Evolutionary conservation across 495 filamentous ascomycete genomes (phyloP), one percentile per base, ranked within the genome.

Genomic region (Rusavskia elegans): DNA sequence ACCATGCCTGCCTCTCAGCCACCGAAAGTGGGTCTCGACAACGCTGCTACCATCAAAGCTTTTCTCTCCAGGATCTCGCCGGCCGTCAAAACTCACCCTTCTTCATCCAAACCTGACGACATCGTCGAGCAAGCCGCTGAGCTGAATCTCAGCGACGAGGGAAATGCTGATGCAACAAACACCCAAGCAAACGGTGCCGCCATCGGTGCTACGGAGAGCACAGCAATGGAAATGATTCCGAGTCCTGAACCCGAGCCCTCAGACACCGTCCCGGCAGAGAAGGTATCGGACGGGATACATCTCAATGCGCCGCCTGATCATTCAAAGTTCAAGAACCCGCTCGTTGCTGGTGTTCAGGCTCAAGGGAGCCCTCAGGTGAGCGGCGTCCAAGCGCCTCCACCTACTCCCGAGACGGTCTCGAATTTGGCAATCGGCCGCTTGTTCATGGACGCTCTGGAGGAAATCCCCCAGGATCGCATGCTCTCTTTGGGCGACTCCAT

Each of bases 381-480:
- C 39, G 50, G 50, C 19, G 38, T 52, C 27, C 39, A 10, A n/a
- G 50, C 50, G 30, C 50, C 50, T 36, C 50, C 50, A 10, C 30
- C 50, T 17, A 52, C 50, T 1, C 50, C 50, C 30, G 50, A 52
- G 41, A 32, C 50, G 0, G 23, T 52, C 21, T 45, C 39, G 16
- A 35, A 45, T 30, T 20, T 17, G 13, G 50, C 20, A n/a, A 52
- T 52, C 40, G 40, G 35, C 16, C 21, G 35, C 11, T 21, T 52
- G 27, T 45, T 52, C 27, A 16, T 23, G 38, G 41, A 40, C n/a
- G 50, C 10, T 8, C 40, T 52, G 19, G 39, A 52, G 13, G 19
- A 45, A 5, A 20, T 52, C 17, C 41, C 38, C 21, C n/a, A 5
- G 14, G 39, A 35, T 7, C 38, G 35, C 16, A 30, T 30, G 14